Percentiles rank a stretch among this genome's conserved stretches.
Evolutionary conservation across 1,139 yeast species (phyloP).

Genomic region (Pichia cactophila): DNA sequence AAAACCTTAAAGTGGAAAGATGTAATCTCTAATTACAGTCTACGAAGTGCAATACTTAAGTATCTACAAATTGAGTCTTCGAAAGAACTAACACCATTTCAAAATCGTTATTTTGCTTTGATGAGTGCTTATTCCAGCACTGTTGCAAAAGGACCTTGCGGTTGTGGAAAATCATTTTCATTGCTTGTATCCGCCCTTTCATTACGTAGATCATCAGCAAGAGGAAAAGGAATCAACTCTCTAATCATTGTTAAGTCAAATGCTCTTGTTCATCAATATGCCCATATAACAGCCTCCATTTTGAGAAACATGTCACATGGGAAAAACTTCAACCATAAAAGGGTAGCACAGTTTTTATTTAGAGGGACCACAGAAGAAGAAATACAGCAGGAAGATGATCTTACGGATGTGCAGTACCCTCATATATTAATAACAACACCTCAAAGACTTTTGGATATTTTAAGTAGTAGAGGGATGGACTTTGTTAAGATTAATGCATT

Average conservation of each 20-base stretch:
- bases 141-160: conserved; percentile 25
- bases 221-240: conserved; percentile 24
- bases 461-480: conserved; percentile 28
- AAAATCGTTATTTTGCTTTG: conserved; percentile 21
- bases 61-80: conserved; percentile 11
- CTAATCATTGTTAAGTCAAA: conserved; percentile 26
- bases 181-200: conserved; percentile 23
- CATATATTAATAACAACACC: conserved; percentile 29
- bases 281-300: conserved; percentile 14
- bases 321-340: conserved; percentile 1
- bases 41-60: conserved; percentile 15
- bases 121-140: conserved; percentile 21
- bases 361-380: conserved; percentile 23
- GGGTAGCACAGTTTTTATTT: conserved; percentile 25
- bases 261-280: conserved; percentile 22
- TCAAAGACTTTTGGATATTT: conserved; percentile 27
- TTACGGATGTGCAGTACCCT: conserved; percentile 22
- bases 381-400: conserved; percentile 18
- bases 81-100: conserved; percentile 21
- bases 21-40: conserved; percentile 11
- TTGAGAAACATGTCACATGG: conserved; percentile 7
- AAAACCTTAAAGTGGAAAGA: conserved; percentile 13
- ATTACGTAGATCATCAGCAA: conserved; percentile 15
- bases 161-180: conserved; percentile 26
- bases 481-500: conserved; percentile 22